Evolutionary conservation across 2,329 filamentous ascomycete species (phyloP), one percentile per base, ranked within the genome.

Genomic region (Hypoxylon sp.): DNA sequence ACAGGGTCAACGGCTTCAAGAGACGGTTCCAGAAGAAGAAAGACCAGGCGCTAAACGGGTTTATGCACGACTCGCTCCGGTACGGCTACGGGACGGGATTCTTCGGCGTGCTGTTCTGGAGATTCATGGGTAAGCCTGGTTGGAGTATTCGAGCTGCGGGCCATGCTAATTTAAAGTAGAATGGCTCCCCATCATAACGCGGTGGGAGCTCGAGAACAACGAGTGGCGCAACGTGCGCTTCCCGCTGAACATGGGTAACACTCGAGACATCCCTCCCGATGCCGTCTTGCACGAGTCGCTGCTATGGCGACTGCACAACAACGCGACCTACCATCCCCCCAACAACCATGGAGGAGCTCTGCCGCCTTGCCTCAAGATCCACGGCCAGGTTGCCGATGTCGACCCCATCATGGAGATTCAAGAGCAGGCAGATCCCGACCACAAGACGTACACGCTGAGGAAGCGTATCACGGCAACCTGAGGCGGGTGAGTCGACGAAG

Each of bases 41-140:
- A 63, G 55, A 67, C 3, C 68, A 72, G 56, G 75, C 70, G 0
- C 63, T 73, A 1, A 65, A 61, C 1, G 75, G 72, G 0, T 60
- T 72, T 7, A 72, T 77, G 13, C 77, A 79, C 24, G 77, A 79
- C 50, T 74, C 73, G 3, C 71, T 79, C 6, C 58, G 62, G 1
- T 76, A 77, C 15, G 73, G 74, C 1, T 63, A 64, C 17, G 77
- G 77, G 7, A 73, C 73, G 0, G 70, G 69, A 7, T 74, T 78
- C 53, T 71, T 75, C 56, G 73, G 56, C 8, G 77, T 79, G 1
- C 50, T 78, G 10, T 42, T 78, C 9, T 79, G 77, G 77, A 77
- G 75, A 40, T 71, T 77, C 29, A 73, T 78, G 72, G 77, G 76
- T 79, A 66, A 72, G 76, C 13, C 33, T 3, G 20, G 20, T 46